These are phyloP conservation scores for Calendula officinalis DNA, from an alignment of 129 eudicot species.

Conservation along the genomic window DNA sequence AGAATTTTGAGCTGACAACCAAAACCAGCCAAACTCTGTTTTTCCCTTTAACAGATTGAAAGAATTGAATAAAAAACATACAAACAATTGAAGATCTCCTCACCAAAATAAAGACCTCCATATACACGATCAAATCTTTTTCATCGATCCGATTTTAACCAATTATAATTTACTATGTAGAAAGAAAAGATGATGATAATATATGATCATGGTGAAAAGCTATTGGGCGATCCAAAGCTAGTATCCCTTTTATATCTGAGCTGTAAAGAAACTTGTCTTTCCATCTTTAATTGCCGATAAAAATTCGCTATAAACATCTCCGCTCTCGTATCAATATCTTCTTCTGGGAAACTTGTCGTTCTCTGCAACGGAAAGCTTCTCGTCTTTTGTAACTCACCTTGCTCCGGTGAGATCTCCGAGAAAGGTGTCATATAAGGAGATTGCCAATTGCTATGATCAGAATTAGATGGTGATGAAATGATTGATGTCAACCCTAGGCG, in stretches of 20 bases:
- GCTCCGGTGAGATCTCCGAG: slow-evolving; percentile 21
- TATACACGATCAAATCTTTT: slow-evolving; percentile 31
- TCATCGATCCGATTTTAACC: slow-evolving; percentile 19
- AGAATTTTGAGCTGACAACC: slow-evolving; percentile 24
- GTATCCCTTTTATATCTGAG: slow-evolving; percentile 50
- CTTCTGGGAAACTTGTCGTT: slow-evolving; percentile 52
- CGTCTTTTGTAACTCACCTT: slow-evolving; percentile 31
- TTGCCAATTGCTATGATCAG: slow-evolving; percentile 21
- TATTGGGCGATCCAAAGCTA: slow-evolving; percentile 41
- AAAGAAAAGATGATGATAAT: not conserved
- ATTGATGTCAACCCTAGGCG: slow-evolving; percentile 51
- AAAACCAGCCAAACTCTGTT: slow-evolving; percentile 20
- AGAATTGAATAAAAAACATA: slow-evolving; percentile 22
- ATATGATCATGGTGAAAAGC: slow-evolving; percentile 39
- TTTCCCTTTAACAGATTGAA: not conserved
- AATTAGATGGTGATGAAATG: slow-evolving; percentile 23
- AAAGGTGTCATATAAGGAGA: slow-evolving; percentile 30
- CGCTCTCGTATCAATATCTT: slow-evolving; percentile 74
- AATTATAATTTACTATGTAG: slow-evolving; percentile 7
- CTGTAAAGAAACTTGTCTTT: slow-evolving; percentile 83
- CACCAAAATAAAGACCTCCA: slow-evolving; percentile 32
- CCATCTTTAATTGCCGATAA: slow-evolving; percentile 55
- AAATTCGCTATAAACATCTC: slow-evolving; percentile 76
- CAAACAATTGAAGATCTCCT: slow-evolving; percentile 25
- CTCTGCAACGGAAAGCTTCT: slow-evolving; percentile 44